Evolutionary conservation across 2,329 filamentous ascomycete species (phyloP), one percentile per base, ranked within the genome.

Genomic region (Alternaria rosae): DNA sequence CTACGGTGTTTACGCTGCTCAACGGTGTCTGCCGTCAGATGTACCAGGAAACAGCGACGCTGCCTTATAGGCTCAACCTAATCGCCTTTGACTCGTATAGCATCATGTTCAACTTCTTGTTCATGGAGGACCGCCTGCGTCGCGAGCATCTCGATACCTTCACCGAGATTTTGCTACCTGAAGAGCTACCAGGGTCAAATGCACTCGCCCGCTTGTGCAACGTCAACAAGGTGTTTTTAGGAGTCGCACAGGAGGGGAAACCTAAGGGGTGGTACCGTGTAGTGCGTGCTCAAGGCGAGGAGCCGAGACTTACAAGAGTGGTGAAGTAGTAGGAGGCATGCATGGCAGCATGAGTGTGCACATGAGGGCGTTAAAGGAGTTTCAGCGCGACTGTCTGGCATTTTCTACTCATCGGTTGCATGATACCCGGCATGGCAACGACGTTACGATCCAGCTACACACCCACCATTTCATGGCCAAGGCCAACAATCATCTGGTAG

Each of bases 1-100:
- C 57, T 0, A 59, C 17, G 2, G 54, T 55, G 4, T 70, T 71
- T 44, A 74, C 69, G 5, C 56, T 70, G 4, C 62, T 78, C 3
- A 76, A 68, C 45, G 52, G 54, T 13, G 64, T 77, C 9, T 75
- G 73, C 52, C 71, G 74, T 10, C 75, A 77, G 45, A 52, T 77
- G 13, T 74, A 76, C 38, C 21, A 66, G 21, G 75, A 78, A 61
- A 76, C 75, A 5, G 68, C 69, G 15, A 55, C 47, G 4, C 43
- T 78, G 9, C 74, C 74, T 0, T 77, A 70, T 44, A 62, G 66
- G 42, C 61, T 73, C 5, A 76, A 74, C 42, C 23, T 54, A 5
- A 64, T 76, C 15, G 66, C 62, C 6, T 76, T 78, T 45, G 59
- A 51, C 13, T 65, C 62, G 4, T 38, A 70, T 35, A 68, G 66